phyloP scores from a whole-genome alignment of 2,329 filamentous ascomycete genomes.

The Clathrospora elynae region DNA sequence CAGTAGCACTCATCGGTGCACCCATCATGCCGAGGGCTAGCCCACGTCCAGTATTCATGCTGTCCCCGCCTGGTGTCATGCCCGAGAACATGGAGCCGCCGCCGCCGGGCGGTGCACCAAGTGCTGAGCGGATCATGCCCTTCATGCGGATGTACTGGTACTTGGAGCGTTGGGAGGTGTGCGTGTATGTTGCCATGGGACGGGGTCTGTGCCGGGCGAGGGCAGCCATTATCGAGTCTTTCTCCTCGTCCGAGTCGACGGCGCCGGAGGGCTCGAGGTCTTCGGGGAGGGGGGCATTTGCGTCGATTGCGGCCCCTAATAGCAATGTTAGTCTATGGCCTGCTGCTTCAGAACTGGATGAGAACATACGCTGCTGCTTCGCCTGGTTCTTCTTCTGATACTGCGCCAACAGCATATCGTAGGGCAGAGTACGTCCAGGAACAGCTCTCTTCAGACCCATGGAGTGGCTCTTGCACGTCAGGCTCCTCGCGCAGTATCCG shows the following conservation, averaged over 20 bases:
- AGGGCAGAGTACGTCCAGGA: conserved; percentile 82
- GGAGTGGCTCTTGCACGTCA: conserved; percentile 93
- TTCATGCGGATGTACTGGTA: conserved; percentile 68
- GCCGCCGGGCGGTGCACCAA: conserved; percentile 53
- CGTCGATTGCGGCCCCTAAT: conserved; percentile 88
- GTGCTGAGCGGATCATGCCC: conserved; percentile 65
- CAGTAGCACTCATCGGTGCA: conserved; percentile 35
- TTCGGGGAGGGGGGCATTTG: conserved; percentile 87
- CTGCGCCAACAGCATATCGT: conserved; percentile 79
- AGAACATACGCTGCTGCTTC: conserved; percentile 84
- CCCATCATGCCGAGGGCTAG: conserved; percentile 42
- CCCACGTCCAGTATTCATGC: conserved; percentile 29
- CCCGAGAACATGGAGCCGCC: conserved; percentile 30
- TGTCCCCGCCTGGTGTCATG: conserved; percentile 28
- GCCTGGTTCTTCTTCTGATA: conserved; percentile 95
- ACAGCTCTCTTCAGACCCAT: conserved; percentile 94
- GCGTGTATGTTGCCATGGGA: conserved; percentile 70
- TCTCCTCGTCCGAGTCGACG: conserved; percentile 94
- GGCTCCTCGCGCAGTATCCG: conserved; percentile 80
- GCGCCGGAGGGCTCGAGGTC: conserved; percentile 72
- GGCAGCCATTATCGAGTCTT: conserved; percentile 82
- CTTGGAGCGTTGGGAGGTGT: conserved; percentile 58
- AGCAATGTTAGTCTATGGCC: conserved; percentile 8
- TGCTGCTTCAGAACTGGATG: neutral
- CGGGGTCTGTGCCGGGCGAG: conserved; percentile 74